Evolutionary conservation across 2,329 filamentous ascomycete species (phyloP).

Genomic region (Ascosphaera aggregata): DNA sequence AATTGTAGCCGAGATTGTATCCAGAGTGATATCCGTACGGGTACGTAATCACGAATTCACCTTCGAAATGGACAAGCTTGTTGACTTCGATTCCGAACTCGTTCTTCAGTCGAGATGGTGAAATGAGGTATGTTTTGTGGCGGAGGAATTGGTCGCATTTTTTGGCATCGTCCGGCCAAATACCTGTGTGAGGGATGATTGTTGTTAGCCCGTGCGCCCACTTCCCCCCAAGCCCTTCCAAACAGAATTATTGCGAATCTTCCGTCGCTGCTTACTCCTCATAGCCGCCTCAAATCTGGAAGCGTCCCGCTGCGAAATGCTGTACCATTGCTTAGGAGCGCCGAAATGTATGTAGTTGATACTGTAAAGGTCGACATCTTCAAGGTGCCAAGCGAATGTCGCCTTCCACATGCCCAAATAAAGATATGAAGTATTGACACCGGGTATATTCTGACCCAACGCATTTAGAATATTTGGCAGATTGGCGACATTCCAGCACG

Average conservation of each 20-base stretch:
- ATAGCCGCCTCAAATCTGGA: conserved; percentile 84
- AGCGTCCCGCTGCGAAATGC: conserved; percentile 88
- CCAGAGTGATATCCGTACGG: conserved; percentile 97
- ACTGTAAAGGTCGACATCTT: conserved; percentile 96
- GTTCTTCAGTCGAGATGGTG: conserved; percentile 62
- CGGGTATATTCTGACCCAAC: conserved; percentile 81
- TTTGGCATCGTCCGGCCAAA: conserved; percentile 90
- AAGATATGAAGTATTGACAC: conserved; percentile 93
- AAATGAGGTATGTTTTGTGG: conserved; percentile 95
- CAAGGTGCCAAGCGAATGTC: conserved; percentile 95
- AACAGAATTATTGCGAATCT: too few relatives aligned
- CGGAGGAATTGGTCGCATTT: conserved; percentile 88
- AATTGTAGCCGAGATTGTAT: conserved; percentile 96
- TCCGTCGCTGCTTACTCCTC: conserved; percentile 45
- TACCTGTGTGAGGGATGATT: conserved; percentile 17
- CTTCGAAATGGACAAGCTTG: conserved; percentile 81
- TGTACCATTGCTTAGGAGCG: conserved; percentile 98
- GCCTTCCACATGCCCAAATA: conserved; percentile 99
- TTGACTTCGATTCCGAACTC: conserved; percentile 94
- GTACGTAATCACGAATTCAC: conserved; percentile 96
- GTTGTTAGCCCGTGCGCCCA: conserved; percentile 3
- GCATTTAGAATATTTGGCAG: conserved; percentile 85
- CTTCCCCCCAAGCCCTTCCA: background rate
- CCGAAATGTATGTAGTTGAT: conserved; percentile 99
- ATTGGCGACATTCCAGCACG: conserved; percentile 84